Conservation (phyloP, 805 yeast genomes). For the Lipomyces yamanashiensis region DNA sequence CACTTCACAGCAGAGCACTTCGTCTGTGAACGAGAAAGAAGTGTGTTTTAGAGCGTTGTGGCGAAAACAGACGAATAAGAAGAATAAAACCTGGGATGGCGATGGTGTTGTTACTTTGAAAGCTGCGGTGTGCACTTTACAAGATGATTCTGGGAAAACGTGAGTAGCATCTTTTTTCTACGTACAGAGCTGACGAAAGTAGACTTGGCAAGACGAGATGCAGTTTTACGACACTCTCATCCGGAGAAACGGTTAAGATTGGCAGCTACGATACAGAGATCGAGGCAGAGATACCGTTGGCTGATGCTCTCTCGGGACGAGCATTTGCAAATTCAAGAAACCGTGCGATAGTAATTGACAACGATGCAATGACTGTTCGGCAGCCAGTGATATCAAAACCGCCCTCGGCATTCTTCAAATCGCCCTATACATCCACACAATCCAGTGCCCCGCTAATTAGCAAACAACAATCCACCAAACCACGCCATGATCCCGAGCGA, state of each 20-base stretch:
- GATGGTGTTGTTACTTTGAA: constrained; percentile 66
- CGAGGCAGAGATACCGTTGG: constrained; percentile 22
- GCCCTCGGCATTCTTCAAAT: neutral
- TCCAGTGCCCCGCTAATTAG: neutral
- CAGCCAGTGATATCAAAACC: neutral
- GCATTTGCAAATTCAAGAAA: constrained; percentile 1
- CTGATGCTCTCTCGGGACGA: constrained; percentile 18
- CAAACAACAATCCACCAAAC: constrained; percentile 6
- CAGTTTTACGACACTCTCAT: constrained; percentile 36
- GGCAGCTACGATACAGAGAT: constrained; percentile 60
- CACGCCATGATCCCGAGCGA: constrained; percentile 39
- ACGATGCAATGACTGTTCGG: constrained; percentile 1
- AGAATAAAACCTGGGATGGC: constrained; percentile 94
- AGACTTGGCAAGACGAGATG: constrained; percentile 21
- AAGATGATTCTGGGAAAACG: constrained; percentile 39
- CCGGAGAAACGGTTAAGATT: constrained; percentile 53
- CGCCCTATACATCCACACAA: constrained; percentile 14
- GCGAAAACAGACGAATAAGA: constrained; percentile 73
- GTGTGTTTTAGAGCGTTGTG: constrained; percentile 53
- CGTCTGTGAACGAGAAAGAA: neutral
- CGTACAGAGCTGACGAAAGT: neutral
- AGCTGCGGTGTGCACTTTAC: constrained; percentile 39
- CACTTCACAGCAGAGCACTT: neutral
- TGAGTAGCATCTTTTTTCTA: neutral
- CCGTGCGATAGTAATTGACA: neutral